Evolutionary conservation across 148 eudicot species (phyloP), one percentile per base, ranked within the genome.

Genomic region (Rhododendron simsii): DNA sequence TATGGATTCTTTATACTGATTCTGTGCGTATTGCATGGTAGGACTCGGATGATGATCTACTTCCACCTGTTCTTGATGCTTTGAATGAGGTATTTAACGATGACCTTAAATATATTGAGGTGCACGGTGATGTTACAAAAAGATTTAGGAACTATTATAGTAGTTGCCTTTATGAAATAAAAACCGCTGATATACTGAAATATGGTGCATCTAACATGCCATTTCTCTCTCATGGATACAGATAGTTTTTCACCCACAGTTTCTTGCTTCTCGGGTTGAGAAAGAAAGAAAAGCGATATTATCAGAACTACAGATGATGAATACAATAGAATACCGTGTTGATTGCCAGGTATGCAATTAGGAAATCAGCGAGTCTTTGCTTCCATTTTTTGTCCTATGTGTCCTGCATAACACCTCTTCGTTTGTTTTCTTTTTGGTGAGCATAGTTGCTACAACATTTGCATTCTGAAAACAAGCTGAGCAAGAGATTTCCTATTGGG

Each of bases 271-370:
- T 65, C 94, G 99, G 83, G 99, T 98, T 89, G 99, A 95, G 85
- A 98, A 98, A 93, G 99, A 98, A 92, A 95, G 99, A 86, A 90
- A 98, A 77, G 99, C 99, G 21, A 98, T 98, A 89, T 90, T 98
- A 87, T 98, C 99, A 59, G 99, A 98, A 89, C 92, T 98, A 81
- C 99, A 98, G 86, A 98, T 98, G 99, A 98, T 98, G 99, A 98
- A 98, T 90, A 95, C 99, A 21, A 98, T 98, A 81, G 99, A 98
- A 88, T 98, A 98, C 87, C 99, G 99, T 89, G 99, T 98, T 84
- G 99, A 98, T 89, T 98, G 99, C 90, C 98, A 98, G 97, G 99
- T 96, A 78, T 63, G 13, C 80, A 69, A 26, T 84, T 44, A 85
- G 48, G 65, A 73, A 74, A 33, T 71, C 20, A 35, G 21, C n/a